phyloP scores from a whole-genome alignment of 495 filamentous ascomycete genomes.

The Chaetomium fimeti region DNA sequence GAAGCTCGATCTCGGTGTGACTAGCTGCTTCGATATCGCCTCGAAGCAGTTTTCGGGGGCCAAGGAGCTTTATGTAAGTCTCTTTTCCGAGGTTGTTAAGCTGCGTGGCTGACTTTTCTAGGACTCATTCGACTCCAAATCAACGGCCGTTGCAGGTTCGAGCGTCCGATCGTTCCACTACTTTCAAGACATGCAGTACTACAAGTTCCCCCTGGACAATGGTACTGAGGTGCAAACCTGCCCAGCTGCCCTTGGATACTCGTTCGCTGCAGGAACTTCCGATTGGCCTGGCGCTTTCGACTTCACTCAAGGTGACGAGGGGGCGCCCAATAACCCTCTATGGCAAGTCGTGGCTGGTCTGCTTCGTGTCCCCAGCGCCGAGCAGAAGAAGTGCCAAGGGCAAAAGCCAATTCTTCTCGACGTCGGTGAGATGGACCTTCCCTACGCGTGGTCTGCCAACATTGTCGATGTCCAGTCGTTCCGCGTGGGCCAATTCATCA shows the following conservation, averaged over 20 bases:
- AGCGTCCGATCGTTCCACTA: constrained; percentile 64
- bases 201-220: constrained; percentile 68
- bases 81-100: neutral
- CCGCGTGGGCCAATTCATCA: constrained; percentile 85
- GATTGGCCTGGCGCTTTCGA: constrained; percentile 92
- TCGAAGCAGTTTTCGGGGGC: constrained; percentile 64
- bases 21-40: constrained; percentile 73
- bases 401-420: constrained; percentile 89
- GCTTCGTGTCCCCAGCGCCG: constrained; percentile 65
- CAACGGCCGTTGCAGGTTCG: constrained; percentile 47
- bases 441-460: constrained; percentile 88
- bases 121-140: constrained; percentile 44
- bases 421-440: constrained; percentile 70
- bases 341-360: constrained; percentile 77
- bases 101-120: constrained; percentile 22
- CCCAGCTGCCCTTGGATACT: constrained; percentile 86
- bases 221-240: constrained; percentile 74
- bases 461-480: constrained; percentile 88
- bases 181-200: constrained; percentile 62
- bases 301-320: constrained; percentile 82
- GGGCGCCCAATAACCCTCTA: constrained; percentile 68
- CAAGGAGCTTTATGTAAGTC: constrained; percentile 58
- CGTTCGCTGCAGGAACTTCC: constrained; percentile 89
- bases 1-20: constrained; percentile 64
- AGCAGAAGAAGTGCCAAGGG: constrained; percentile 73